Conservation (phyloP, 768 basidiomycete species). For the Sporobolomyces pararoseus region DNA sequence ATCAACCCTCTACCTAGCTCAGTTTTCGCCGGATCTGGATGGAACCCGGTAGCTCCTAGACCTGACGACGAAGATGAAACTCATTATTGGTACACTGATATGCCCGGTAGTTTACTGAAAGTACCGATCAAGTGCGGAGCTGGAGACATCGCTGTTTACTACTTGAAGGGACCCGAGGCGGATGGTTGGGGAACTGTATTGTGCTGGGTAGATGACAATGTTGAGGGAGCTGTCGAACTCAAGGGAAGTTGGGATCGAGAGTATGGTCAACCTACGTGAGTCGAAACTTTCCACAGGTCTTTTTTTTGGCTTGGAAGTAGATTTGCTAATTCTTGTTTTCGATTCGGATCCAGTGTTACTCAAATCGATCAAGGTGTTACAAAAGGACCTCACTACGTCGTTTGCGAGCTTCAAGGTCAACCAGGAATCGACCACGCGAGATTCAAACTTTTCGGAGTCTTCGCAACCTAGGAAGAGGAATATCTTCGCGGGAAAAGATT, state of each 20-base stretch:
- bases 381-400: constrained; percentile 87
- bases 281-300: too few species aligned
- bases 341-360: constrained; percentile 57
- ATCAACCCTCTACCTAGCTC: constrained; percentile 95
- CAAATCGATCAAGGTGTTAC: constrained; percentile 82
- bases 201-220: constrained; percentile 99
- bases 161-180: constrained; percentile 65
- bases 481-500: background rate
- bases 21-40: constrained; percentile 88
- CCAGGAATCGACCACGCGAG: constrained; percentile 72
- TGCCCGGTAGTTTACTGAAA: constrained; percentile 74
- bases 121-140: constrained; percentile 79
- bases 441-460: constrained; percentile 90
- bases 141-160: constrained; percentile 91
- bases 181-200: constrained; percentile 63
- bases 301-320: background rate
- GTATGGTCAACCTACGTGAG: constrained; percentile 66
- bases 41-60: constrained; percentile 62
- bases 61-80: constrained; percentile 55
- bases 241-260: constrained; percentile 62
- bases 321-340: background rate
- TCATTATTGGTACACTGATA: constrained; percentile 90
- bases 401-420: constrained; percentile 81
- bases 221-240: constrained; percentile 67
- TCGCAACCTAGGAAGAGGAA: constrained; percentile 66